Evolutionary conservation across 1,139 yeast genomes (phyloP).

Genomic region (Pichia sp.): DNA sequence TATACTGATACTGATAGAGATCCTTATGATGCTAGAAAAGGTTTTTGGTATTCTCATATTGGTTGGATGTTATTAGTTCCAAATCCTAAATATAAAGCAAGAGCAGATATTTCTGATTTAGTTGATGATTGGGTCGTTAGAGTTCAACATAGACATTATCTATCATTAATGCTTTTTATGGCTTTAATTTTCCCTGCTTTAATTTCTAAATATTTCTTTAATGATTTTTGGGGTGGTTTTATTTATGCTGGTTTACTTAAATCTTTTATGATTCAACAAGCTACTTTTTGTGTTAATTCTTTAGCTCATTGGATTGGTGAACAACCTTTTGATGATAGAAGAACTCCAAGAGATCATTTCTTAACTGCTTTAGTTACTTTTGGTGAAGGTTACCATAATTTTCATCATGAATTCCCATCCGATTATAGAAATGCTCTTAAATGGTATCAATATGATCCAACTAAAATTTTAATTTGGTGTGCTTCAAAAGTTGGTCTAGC

Average conservation of each 20-base stretch:
- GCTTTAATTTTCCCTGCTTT: constrained; percentile 72
- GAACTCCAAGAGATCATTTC: constrained; percentile 95
- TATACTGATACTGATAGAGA: constrained; percentile 95
- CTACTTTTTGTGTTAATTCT: constrained; percentile 97
- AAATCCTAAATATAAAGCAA: constrained; percentile 90
- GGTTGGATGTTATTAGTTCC: constrained; percentile 97
- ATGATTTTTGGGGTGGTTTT: constrained; percentile 90
- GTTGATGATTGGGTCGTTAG: constrained; percentile 85
- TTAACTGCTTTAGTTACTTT: constrained; percentile 91
- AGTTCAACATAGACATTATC: constrained; percentile 89
- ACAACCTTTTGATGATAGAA: constrained; percentile 96
- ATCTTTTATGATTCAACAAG: constrained; percentile 85
- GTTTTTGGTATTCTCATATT: constrained; percentile 92
- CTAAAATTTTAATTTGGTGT: constrained; percentile 70
- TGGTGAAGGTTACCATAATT: constrained; percentile 98
- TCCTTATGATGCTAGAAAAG: constrained; percentile 94
- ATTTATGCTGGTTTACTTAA: constrained; percentile 86
- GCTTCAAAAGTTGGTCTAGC: constrained; percentile 80
- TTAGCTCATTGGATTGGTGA: constrained; percentile 98
- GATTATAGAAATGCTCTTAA: constrained; percentile 96
- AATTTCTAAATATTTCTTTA: constrained; percentile 75
- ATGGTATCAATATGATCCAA: constrained; percentile 99
- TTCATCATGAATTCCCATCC: constrained; percentile 98
- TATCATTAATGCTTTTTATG: constrained; percentile 56
- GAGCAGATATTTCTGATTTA: constrained; percentile 93